These are phyloP conservation scores for Hanseniaspora valbyensis DNA, from an alignment of 805 yeast species.

Conservation along the genomic window DNA sequence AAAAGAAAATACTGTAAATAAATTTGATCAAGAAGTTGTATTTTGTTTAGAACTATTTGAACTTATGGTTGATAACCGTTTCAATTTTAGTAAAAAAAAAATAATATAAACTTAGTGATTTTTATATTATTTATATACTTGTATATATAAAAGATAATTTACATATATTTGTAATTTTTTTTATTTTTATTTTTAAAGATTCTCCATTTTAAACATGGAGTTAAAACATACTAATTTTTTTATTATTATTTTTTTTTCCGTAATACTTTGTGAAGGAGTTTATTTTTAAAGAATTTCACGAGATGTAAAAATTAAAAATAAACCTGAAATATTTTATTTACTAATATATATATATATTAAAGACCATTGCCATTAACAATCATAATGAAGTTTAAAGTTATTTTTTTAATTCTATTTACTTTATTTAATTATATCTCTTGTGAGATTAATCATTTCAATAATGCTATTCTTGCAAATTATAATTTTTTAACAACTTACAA, in stretches of 20 bases:
- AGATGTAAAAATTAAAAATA: no score
- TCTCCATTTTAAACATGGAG: not conserved
- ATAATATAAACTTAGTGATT: no score
- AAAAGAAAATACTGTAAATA: not conserved
- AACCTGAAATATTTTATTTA: no score
- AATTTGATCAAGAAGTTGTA: not conserved
- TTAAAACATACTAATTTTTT: no score
- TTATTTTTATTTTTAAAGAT: not conserved
- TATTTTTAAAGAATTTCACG: no score
- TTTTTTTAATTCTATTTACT: not conserved
- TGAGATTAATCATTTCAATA: not conserved
- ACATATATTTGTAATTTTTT: no score
- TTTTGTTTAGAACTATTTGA: not conserved
- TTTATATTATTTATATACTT: no score
- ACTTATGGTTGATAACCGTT: not conserved
- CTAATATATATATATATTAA: no score
- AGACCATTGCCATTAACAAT: not conserved
- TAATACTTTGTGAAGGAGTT: no score
- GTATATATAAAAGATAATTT: no score
- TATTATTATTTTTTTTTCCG: no score
- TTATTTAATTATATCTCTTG: not conserved
- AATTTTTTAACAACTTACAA: slow-evolving; percentile 2
- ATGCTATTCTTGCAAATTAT: slow-evolving; percentile 2
- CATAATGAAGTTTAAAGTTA: not conserved
- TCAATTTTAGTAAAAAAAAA: not conserved